Evolutionary conservation across 306 rosid genomes (phyloP).

Genomic region (Cajanus cajan): DNA sequence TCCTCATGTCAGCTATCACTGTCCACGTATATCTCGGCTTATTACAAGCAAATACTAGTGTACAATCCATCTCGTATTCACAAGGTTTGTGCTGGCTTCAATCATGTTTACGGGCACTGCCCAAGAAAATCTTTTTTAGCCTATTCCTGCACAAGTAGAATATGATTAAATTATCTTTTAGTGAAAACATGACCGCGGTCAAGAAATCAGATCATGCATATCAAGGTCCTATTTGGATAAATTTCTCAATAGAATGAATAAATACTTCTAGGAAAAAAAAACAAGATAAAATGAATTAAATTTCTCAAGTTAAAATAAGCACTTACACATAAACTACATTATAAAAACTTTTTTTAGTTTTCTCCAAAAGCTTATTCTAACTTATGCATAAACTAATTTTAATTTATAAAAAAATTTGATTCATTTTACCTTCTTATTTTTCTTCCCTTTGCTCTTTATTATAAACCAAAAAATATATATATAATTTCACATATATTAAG

Average conservation of each 20-base stretch:
- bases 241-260: not conserved
- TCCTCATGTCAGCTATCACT: constrained; percentile 49
- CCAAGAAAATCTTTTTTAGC: constrained; percentile 33
- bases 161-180: not conserved
- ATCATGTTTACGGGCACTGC: constrained; percentile 27
- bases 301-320: not conserved
- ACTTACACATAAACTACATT: not conserved
- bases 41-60: constrained; percentile 63
- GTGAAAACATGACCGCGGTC: not conserved
- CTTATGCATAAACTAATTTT: not conserved
- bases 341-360: not conserved
- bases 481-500: no score
- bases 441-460: no score
- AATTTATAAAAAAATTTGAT: not conserved
- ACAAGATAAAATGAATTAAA: not conserved
- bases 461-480: no score
- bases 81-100: constrained; percentile 48
- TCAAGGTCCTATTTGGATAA: not conserved
- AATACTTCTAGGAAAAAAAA: not conserved
- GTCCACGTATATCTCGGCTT: constrained; percentile 52
- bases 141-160: constrained; percentile 52
- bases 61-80: constrained; percentile 71
- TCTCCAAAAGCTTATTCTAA: not conserved
- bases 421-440: not conserved
- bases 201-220: not conserved